phyloP scores from a whole-genome alignment of 2,329 filamentous ascomycete species.

The Calonectria crousiana region DNA sequence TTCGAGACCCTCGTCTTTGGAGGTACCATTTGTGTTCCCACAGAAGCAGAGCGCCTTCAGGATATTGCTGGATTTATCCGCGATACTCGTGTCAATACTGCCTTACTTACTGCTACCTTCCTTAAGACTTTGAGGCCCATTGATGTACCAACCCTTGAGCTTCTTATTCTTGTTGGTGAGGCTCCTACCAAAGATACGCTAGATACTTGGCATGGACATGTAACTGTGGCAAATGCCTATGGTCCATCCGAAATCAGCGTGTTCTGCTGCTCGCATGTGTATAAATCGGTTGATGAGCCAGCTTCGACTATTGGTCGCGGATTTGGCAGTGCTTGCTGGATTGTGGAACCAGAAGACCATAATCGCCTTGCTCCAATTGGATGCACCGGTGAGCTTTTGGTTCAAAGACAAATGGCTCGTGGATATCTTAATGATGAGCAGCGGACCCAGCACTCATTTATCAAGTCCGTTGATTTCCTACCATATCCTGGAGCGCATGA shows the following conservation, averaged over 20 bases:
- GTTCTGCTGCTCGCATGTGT: slow-evolving; percentile 21
- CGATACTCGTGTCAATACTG: neutral
- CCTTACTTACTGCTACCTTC: neutral
- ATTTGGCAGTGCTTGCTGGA: slow-evolving; percentile 1
- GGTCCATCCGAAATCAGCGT: slow-evolving; percentile 26
- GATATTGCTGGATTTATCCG: slow-evolving; percentile 10
- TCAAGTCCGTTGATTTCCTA: neutral
- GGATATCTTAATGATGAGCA: slow-evolving; percentile 34
- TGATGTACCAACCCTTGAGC: slow-evolving; percentile 9
- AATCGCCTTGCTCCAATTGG: slow-evolving; percentile 38
- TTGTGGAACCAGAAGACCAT: slow-evolving; percentile 4
- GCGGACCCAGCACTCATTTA: slow-evolving; percentile 29
- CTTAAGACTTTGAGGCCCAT: neutral
- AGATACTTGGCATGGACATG: slow-evolving; percentile 11
- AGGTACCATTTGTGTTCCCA: slow-evolving; percentile 54
- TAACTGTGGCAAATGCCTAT: slow-evolving; percentile 24
- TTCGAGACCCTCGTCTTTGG: slow-evolving; percentile 53
- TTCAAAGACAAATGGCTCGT: slow-evolving; percentile 38
- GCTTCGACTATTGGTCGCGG: slow-evolving; percentile 6
- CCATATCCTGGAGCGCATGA: neutral
- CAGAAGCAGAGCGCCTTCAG: slow-evolving; percentile 46
- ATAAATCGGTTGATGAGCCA: neutral
- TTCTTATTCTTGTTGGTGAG: slow-evolving; percentile 27
- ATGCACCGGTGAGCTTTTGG: slow-evolving; percentile 41
- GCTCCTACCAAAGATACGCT: slow-evolving; percentile 22